These are phyloP conservation scores for Sanguinoderma infundibulare DNA, from an alignment of 1,284 basidiomycete genomes.

Conservation along the genomic window DNA sequence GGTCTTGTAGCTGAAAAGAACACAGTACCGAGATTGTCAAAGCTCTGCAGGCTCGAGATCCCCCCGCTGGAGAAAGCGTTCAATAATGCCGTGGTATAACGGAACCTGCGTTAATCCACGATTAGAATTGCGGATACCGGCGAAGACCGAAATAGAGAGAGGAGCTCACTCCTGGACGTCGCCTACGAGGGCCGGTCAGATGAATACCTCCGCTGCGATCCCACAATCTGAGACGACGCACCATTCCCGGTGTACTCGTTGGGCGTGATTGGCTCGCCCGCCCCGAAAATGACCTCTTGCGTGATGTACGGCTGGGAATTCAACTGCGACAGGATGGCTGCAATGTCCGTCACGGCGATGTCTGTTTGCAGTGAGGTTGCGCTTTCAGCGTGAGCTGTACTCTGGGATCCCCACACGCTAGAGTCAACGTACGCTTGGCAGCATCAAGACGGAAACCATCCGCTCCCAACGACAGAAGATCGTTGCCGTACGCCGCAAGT, in stretches of 20 bases:
- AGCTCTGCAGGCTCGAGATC: conserved; percentile 55
- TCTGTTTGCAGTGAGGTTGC: conserved; percentile 51
- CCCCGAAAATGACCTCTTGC: conserved; percentile 61
- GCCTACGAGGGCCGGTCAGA: conserved; percentile 30
- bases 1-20: not conserved
- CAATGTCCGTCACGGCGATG: conserved; percentile 55
- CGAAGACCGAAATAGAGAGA: not conserved
- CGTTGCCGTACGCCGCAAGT: conserved; percentile 63
- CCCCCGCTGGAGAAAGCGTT: conserved; percentile 55
- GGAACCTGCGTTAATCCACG: conserved; percentile 49
- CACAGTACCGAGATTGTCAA: conserved; percentile 54
- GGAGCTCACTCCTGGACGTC: conserved; percentile 66
- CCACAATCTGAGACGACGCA: conserved; percentile 23
- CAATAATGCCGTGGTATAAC: conserved; percentile 58
- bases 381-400: not conserved
- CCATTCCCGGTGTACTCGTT: conserved; percentile 59
- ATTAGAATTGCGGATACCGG: too few species aligned
- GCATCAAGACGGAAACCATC: conserved; percentile 72
- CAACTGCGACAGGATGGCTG: conserved; percentile 55
- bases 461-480: conserved; percentile 63
- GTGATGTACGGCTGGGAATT: conserved; percentile 52
- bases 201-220: not conserved
- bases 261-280: conserved; percentile 57
- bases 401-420: not conserved
- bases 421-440: conserved; percentile 54